Evolutionary conservation across 306 rosid species (phyloP), one percentile per base, ranked within the genome.

Genomic region (Ziziphus jujuba): DNA sequence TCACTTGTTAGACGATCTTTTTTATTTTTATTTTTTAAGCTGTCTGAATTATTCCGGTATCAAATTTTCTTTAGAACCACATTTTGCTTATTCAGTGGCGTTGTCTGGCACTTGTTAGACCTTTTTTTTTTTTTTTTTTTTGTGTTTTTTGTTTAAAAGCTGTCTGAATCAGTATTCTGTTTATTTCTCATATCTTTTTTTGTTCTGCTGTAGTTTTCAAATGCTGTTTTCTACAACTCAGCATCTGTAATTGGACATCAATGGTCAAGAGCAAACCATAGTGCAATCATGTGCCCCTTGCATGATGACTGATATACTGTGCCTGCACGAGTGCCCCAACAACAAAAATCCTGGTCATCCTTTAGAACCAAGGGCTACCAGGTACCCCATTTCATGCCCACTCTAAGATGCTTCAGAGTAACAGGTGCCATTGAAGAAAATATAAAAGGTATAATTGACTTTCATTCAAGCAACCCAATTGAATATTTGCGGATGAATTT

Each of bases 261-360:
- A 44, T 87, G 95, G 3, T 87, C 97, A 63, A 82, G 95, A 28
- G 95, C 84, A 77, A 90, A 86, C 90, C 86, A 87, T 17, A 92
- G 97, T 1, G 95, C 90, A 52, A 90, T 85, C 84, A 90, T 87
- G 79, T 84, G 97, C 0, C 86, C 35, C 92, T 83, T 22, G 97
- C 95, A n/a, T 87, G 87, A 59, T 90, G 97, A 69, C 88, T 84
- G 9, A 65, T 79, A 16, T 87, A 90, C 28, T 90, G 85, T 2
- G 73, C 86, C 55, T 84, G 89, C 50, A 84, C 84, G 6, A 87
- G 33, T 28, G 33, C 66, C 6, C 84, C 91, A 0, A 80, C 89
- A 9, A 90, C 63, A 67, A 90, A 91, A 23, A 90, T 90, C 52
- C 91, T 85, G 25, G 95, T 85, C 92, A 90, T 2, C 92, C 95